Evolutionary conservation across 441 rosid species (phyloP), one percentile per base, ranked within the genome.

Genomic region (Adansonia grandidieri): DNA sequence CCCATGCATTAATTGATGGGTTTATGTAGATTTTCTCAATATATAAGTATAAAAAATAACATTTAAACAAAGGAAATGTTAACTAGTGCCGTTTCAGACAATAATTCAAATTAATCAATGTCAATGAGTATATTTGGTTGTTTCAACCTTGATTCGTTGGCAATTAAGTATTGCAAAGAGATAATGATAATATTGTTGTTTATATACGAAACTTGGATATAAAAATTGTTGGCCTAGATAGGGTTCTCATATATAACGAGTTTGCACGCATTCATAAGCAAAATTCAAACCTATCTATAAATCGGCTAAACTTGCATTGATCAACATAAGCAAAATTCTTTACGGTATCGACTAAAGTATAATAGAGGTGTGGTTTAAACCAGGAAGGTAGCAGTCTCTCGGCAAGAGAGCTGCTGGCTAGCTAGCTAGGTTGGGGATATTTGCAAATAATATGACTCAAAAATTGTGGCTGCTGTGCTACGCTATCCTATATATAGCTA

Each of bases 351-450:
- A 45, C 50, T 45, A 45, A 45, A 0, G 50, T 44, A 42, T 42
- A 1, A 53, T 5, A 6, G 24, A 56, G 61, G 24, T 17, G 22
- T n/a, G 47, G 9, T 56, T 56, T 19, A 58, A 58, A 20, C 63
- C 32, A 58, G 32, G 63, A 58, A 9, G 63, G 28, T 64, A 64
- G 11, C 68, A 32, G 11, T 32, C 47, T 64, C 5, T 64, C 37
- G 68, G 47, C 47, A 32, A 64, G 47, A 10, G 44, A 64, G 19
- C 37, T 64, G 68, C 11, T 64, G 5, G 8, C 2, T 61, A 24
- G 42, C n/a, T 11, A 62, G 44, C 67, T 62, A 64, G 47, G 68
- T 32, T 64, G 50, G 68, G 68, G 68, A 37, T 37, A 32, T 64
- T 64, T 64, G 47, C 19, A 64, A 37, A 64, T 37, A 32, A 64